A percentile compares a stretch with the other conserved stretches of the same genome.
Evolutionary conservation across 805 yeast genomes (phyloP).

Genomic region (Candida germanica): DNA sequence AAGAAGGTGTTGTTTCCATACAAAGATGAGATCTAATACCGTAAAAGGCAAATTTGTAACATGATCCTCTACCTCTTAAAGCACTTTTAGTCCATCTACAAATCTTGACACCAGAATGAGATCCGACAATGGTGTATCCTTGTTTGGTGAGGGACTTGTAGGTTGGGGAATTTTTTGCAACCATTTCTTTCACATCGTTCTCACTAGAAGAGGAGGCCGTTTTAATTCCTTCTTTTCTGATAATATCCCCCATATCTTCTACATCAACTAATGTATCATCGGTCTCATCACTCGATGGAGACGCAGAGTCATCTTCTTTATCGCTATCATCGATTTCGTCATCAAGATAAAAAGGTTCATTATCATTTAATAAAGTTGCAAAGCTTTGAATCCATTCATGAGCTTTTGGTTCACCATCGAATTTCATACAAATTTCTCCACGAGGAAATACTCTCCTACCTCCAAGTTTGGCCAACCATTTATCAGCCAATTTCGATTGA

Average conservation of each 20-base stretch:
- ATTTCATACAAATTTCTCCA: constrained; percentile 80
- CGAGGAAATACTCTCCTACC: constrained; percentile 80
- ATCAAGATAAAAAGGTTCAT: constrained; percentile 59
- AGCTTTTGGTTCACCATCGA: constrained; percentile 56
- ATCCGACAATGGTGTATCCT: constrained; percentile 89
- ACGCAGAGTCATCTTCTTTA: constrained; percentile 38
- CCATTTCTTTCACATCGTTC: constrained; percentile 67
- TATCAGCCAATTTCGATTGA: constrained; percentile 75
- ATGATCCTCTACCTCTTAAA: constrained; percentile 88
- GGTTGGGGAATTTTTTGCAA: constrained; percentile 84
- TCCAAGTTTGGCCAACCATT: constrained; percentile 77
- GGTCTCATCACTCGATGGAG: constrained; percentile 31
- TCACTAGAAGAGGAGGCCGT: constrained; percentile 6
- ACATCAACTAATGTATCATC: constrained; percentile 63
- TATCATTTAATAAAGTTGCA: constrained; percentile 60
- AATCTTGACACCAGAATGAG: constrained; percentile 92
- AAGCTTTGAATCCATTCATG: constrained; percentile 67
- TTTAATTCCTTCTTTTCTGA: constrained; percentile 33
- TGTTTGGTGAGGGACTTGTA: constrained; percentile 85
- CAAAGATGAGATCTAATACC: constrained; percentile 89
- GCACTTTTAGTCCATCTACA: constrained; percentile 98
- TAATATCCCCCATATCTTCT: constrained; percentile 78
- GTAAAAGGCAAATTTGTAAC: constrained; percentile 89
- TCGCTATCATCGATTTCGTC: constrained; percentile 59
- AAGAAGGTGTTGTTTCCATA: constrained; percentile 93